Evolutionary conservation across 2,329 filamentous ascomycete species (phyloP).

Genomic region (Bipolaris sorokiniana): DNA sequence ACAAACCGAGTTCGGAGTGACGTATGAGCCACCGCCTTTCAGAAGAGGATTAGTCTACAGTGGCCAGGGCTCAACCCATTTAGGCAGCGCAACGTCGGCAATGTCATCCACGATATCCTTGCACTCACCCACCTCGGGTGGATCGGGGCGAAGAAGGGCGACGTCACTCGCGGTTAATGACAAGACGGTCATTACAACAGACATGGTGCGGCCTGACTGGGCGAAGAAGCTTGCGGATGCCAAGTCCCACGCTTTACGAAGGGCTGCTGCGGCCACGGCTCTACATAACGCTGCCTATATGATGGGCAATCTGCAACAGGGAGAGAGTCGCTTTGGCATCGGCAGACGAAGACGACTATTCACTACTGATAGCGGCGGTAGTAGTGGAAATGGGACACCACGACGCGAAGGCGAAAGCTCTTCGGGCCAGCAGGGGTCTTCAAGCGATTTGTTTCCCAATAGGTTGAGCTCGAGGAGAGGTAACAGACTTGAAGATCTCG

Average conservation of each 20-base stretch:
- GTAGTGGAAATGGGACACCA: slow-evolving; percentile 55
- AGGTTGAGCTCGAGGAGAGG: slow-evolving; percentile 62
- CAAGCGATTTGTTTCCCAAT: slow-evolving; percentile 48
- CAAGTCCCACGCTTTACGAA: slow-evolving; percentile 79
- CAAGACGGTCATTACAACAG: slow-evolving; percentile 87
- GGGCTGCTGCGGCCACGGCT: slow-evolving; percentile 91
- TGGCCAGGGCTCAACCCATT: slow-evolving; percentile 57
- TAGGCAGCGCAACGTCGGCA: slow-evolving; percentile 67
- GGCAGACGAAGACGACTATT: slow-evolving; percentile 59
- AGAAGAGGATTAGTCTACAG: slow-evolving; percentile 79
- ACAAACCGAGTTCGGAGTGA: slow-evolving; percentile 94
- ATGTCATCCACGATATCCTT: slow-evolving; percentile 89
- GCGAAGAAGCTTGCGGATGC: slow-evolving; percentile 85
- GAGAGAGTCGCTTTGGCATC: slow-evolving; percentile 59
- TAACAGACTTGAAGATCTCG: slow-evolving; percentile 79
- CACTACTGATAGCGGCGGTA: slow-evolving; percentile 53
- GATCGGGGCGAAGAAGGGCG: slow-evolving; percentile 62
- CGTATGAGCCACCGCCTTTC: slow-evolving; percentile 88
- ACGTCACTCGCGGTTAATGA: slow-evolving; percentile 81
- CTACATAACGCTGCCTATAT: slow-evolving; percentile 94
- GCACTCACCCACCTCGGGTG: slow-evolving; percentile 59
- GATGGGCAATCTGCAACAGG: slow-evolving; percentile 65
- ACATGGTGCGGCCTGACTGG: slow-evolving; percentile 93
- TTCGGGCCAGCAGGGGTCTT: slow-evolving; percentile 41
- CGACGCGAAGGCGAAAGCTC: slow-evolving; percentile 44